phyloP scores from a whole-genome alignment of 305 asterid species.

The Fraxinus paxiana region DNA sequence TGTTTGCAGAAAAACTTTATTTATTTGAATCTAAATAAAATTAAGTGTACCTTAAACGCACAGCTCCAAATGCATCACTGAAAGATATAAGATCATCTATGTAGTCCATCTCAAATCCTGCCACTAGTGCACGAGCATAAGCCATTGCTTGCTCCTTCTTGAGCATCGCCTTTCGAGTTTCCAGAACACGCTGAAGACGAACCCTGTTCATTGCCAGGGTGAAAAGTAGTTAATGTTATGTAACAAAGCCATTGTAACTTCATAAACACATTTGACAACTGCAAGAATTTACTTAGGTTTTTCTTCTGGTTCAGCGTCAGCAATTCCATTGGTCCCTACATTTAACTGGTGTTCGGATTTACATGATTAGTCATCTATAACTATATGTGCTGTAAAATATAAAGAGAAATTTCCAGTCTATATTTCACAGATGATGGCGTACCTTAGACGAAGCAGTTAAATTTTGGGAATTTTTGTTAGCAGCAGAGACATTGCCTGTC shows the following conservation, averaged over 20 bases:
- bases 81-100: constrained; percentile 63
- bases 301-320: constrained; percentile 41
- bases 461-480: constrained; percentile 36
- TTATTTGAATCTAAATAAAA: background rate
- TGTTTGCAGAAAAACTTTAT: background rate
- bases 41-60: constrained; percentile 56
- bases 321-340: constrained; percentile 33
- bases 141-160: constrained; percentile 93
- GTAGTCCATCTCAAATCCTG: constrained; percentile 62
- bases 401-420: background rate
- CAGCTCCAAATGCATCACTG: constrained; percentile 73
- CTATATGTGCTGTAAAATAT: background rate
- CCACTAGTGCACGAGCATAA: constrained; percentile 77
- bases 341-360: constrained; percentile 33
- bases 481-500: constrained; percentile 28
- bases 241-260: constrained; percentile 1
- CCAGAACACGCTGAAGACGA: constrained; percentile 68
- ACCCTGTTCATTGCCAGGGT: constrained; percentile 38
- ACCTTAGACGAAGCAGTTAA: constrained; percentile 41
- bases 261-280: constrained; percentile 13
- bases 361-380: constrained; percentile 16
- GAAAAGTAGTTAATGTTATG: constrained; percentile 3
- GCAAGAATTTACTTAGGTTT: constrained; percentile 49
- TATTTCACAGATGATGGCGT: constrained; percentile 13
- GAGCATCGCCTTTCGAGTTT: constrained; percentile 66